phyloP scores from a whole-genome alignment of 2,329 filamentous ascomycete genomes.

The Fragosphaeria purpurea region DNA sequence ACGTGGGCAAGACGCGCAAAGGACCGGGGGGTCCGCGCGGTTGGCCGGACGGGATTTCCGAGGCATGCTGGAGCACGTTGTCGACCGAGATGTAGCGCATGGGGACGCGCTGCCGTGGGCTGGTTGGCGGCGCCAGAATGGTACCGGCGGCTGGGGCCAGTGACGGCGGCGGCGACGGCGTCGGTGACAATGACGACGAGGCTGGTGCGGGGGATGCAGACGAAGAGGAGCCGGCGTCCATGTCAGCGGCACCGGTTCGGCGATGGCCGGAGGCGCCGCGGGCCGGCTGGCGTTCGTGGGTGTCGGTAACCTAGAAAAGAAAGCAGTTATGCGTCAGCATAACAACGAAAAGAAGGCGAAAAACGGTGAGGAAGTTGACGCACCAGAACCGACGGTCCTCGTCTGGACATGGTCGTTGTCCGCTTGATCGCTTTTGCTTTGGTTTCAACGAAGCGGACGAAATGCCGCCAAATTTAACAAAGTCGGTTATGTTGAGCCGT shows the following conservation, averaged over 20 bases:
- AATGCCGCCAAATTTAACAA: not conserved
- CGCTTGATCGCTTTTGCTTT: no score
- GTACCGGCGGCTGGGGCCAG: no score
- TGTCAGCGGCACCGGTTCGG: not conserved
- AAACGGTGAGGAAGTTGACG: conserved; percentile 7
- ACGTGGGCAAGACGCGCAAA: conserved; percentile 25
- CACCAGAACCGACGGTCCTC: conserved; percentile 53
- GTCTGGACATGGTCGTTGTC: conserved; percentile 28
- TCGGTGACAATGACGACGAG: conserved; percentile 10
- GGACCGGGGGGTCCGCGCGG: conserved; percentile 62
- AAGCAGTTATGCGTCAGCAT: not conserved
- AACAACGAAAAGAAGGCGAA: not conserved
- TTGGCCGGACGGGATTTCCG: conserved; percentile 90
- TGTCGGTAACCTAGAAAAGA: conserved; percentile 43
- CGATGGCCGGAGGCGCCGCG: conserved; percentile 14
- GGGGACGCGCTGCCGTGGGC: conserved; percentile 21
- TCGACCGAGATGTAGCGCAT: conserved; percentile 84
- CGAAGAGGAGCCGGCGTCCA: conserved; percentile 6
- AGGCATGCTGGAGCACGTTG: conserved; percentile 86
- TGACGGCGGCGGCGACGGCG: no score
- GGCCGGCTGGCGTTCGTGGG: conserved; percentile 35
- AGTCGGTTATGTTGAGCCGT: not conserved
- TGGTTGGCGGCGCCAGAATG: conserved; percentile 8
- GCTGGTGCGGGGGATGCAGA: conserved; percentile 12
- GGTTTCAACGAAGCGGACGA: no score